Evolutionary conservation across 257 asterid genomes (phyloP), one percentile per base, ranked within the genome.

Genomic region (Gentiana straminea): DNA sequence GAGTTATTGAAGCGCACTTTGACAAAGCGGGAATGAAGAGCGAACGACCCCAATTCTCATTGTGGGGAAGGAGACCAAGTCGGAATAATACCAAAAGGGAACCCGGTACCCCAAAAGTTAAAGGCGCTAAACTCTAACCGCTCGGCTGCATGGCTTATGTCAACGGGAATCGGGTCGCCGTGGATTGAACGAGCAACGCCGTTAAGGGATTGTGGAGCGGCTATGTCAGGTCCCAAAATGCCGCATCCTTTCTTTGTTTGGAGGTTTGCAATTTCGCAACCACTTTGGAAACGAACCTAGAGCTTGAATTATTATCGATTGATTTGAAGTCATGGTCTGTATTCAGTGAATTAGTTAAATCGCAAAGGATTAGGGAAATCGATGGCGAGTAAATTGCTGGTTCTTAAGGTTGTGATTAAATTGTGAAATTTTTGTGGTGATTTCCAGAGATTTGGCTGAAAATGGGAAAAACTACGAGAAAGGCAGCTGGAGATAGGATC

Each of bases 21-120:
- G 68, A 82, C 60, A 48, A 86, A 59, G 56, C 79, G 77, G 24
- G 96, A 78, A 73, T 91, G 96, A 49, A 91, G 74, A 8, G 94
- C 87, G 37, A 86, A 66, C 39, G 92, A 68, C 62, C 96, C 98
- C 79, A 91, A 63, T 13, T 81, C 92, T 65, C 77, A 69, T 11
- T 72, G 81, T 11, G 84, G 15, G 4, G 89, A 64, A 2, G 95
- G 87, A 48, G 82, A 78, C 69, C 70, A 73, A 8, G 82, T 75
- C 1, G 98, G 98, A 44, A 91, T 69, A 39, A 91, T 75, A 6
- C 98, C 95, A 45, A 86, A 13, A 2, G 98, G 98, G 64, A 86
- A 82, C 35, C 94, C 94, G 50, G 61, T 69, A 13, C n/a, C 82
- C 56, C 36, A 91, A 45, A 0, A 83, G 15, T 12, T 80, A 75